Evolutionary conservation across 768 basidiomycete species (phyloP).

Genomic region (Macrolepiota albuminosa): DNA sequence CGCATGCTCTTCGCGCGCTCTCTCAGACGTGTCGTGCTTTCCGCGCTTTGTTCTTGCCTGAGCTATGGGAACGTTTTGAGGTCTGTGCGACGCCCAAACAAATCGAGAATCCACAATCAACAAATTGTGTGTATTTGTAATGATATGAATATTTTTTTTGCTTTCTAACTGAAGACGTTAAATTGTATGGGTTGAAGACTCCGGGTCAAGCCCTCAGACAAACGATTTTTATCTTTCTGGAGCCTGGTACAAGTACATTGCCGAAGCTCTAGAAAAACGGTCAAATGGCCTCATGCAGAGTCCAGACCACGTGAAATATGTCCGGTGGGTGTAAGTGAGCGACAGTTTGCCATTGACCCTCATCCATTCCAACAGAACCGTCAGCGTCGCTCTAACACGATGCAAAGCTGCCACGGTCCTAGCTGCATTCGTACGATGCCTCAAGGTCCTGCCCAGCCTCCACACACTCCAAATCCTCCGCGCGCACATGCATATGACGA

Average conservation of each 20-base stretch:
- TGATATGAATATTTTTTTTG: not conserved
- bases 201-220: not conserved
- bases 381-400: conserved; percentile 24
- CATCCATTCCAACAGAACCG: conserved; percentile 10
- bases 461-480: conserved; percentile 27
- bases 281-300: conserved; percentile 20
- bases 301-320: conserved; percentile 18
- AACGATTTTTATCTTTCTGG: conserved; percentile 2
- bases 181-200: not conserved
- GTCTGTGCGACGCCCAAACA: conserved; percentile 18
- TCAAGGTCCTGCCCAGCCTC: conserved; percentile 25
- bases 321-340: conserved; percentile 16
- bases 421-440: conserved; percentile 21
- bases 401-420: conserved; percentile 20
- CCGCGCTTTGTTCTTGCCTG: conserved; percentile 22
- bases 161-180: not conserved
- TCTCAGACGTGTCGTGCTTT: conserved; percentile 29
- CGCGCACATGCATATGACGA: conserved; percentile 26
- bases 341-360: not conserved
- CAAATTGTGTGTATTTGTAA: not conserved
- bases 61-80: conserved; percentile 28
- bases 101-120: not conserved
- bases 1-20: conserved; percentile 25
- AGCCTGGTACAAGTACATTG: conserved; percentile 22
- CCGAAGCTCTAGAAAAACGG: conserved; percentile 20